These are phyloP conservation scores for Collybia nuda DNA, from an alignment of 768 basidiomycete species.

Conservation along the genomic window DNA sequence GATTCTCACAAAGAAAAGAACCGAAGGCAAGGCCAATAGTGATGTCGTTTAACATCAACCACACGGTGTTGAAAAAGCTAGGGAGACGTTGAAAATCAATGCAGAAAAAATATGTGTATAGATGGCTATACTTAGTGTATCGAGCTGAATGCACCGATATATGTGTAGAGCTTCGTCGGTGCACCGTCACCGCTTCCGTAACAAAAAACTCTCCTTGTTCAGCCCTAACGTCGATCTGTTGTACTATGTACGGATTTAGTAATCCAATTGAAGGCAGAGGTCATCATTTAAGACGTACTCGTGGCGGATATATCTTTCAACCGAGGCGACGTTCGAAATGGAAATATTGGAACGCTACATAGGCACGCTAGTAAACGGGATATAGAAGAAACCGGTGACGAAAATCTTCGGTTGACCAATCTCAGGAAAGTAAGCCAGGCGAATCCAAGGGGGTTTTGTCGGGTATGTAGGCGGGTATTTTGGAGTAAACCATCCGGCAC, in stretches of 20 bases:
- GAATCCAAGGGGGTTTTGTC: not conserved
- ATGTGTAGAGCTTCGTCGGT: constrained; percentile 30
- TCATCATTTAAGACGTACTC: constrained; percentile 24
- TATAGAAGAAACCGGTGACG: not conserved
- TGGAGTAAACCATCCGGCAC: constrained; percentile 7
- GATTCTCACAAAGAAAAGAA: constrained; percentile 69
- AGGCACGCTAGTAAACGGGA: constrained; percentile 8
- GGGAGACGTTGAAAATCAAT: too few relatives aligned
- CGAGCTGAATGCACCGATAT: constrained; percentile 46
- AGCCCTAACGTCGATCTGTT: constrained; percentile 60
- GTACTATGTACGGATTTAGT: constrained; percentile 35
- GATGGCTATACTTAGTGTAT: constrained; percentile 60
- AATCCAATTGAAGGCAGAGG: not conserved
- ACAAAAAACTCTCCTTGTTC: constrained; percentile 47
- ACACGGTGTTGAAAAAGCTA: constrained; percentile 90
- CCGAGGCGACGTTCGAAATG: constrained; percentile 12
- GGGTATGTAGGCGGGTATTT: too few relatives aligned
- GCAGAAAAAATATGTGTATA: too few relatives aligned
- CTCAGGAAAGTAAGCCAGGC: too few relatives aligned
- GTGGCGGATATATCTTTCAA: constrained; percentile 46
- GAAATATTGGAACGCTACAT: constrained; percentile 19
- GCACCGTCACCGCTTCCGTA: constrained; percentile 38
- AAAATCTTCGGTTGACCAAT: not conserved
- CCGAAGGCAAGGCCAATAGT: constrained; percentile 80
- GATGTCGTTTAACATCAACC: constrained; percentile 89